Conservation (phyloP, 176 grass and related monocot species). For the Alloteropsis semialata region DNA sequence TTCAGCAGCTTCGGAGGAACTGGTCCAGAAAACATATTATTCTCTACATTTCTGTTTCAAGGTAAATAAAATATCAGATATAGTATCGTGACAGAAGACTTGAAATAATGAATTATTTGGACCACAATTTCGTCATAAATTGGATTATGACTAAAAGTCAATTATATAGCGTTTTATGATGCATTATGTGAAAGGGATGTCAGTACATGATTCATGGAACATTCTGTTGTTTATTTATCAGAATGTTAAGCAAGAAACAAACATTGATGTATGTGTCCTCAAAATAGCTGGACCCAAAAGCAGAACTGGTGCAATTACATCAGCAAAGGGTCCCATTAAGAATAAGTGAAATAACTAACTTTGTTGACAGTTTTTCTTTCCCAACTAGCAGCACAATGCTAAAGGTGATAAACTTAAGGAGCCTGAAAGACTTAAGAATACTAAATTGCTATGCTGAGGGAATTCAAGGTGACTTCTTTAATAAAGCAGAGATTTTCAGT, state of each 20-base stretch:
- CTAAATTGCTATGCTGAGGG: neutral
- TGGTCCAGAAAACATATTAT: conserved; percentile 90
- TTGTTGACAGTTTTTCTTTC: neutral
- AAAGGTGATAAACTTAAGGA: neutral
- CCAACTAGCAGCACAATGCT: neutral
- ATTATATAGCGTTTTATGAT: neutral
- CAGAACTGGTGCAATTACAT: conserved; percentile 19
- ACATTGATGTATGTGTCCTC: neutral
- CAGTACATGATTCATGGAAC: neutral
- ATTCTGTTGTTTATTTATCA: conserved; percentile 8
- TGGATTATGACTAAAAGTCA: conserved; percentile 14
- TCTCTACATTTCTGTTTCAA: conserved; percentile 79
- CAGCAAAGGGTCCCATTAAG: neutral
- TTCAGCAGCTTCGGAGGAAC: conserved; percentile 74
- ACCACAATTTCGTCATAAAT: neutral
- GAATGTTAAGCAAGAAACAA: neutral
- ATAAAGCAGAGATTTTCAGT: neutral
- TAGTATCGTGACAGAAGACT: conserved; percentile 7
- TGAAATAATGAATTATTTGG: conserved; percentile 21
- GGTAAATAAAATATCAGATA: conserved; percentile 34
- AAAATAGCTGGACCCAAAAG: neutral
- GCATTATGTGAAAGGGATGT: conserved; percentile 9
- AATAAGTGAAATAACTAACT: neutral
- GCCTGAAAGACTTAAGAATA: conserved; percentile 3
- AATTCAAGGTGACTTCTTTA: conserved; percentile 5